These are phyloP conservation scores for Petunia axillaris DNA, from an alignment of 257 asterid species.

Conservation along the genomic window DNA sequence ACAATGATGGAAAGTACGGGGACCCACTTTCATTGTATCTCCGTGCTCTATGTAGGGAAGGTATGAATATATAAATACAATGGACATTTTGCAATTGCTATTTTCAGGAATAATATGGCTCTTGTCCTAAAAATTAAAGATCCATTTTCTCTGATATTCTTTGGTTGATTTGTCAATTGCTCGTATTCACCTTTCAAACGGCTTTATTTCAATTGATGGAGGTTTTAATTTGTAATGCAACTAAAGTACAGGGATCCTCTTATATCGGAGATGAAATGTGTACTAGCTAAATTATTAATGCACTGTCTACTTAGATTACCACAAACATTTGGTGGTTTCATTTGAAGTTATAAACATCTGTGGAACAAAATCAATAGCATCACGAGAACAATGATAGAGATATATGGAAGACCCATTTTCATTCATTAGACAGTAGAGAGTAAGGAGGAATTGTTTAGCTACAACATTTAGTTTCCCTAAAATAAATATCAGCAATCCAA, in stretches of 20 bases:
- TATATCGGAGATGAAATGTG: constrained; percentile 14
- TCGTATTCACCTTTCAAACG: constrained; percentile 4
- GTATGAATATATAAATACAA: constrained; percentile 37
- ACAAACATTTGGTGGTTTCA: too few relatives aligned
- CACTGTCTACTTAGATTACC: too few relatives aligned
- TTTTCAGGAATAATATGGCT: constrained; percentile 6
- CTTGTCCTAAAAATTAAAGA: neutral
- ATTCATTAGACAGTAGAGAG: constrained; percentile 19
- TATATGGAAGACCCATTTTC: neutral
- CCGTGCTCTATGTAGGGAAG: constrained; percentile 97
- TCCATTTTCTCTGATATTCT: constrained; percentile 5
- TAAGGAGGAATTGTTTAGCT: neutral
- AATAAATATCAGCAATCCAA: constrained; percentile 9
- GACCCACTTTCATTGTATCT: constrained; percentile 97
- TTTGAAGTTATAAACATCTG: neutral
- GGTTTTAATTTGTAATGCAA: constrained; percentile 16
- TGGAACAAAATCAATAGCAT: neutral
- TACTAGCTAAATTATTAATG: neutral
- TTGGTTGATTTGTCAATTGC: neutral
- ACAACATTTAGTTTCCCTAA: neutral
- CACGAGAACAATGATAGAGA: neutral
- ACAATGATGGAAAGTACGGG: constrained; percentile 80
- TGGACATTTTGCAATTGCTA: constrained; percentile 1
- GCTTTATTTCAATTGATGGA: neutral
- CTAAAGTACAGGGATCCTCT: neutral